A percentile compares a stretch with the other conserved stretches of the same genome.
Conservation (phyloP, 257 asterid genomes). For the Solanum peruvianum region DNA sequence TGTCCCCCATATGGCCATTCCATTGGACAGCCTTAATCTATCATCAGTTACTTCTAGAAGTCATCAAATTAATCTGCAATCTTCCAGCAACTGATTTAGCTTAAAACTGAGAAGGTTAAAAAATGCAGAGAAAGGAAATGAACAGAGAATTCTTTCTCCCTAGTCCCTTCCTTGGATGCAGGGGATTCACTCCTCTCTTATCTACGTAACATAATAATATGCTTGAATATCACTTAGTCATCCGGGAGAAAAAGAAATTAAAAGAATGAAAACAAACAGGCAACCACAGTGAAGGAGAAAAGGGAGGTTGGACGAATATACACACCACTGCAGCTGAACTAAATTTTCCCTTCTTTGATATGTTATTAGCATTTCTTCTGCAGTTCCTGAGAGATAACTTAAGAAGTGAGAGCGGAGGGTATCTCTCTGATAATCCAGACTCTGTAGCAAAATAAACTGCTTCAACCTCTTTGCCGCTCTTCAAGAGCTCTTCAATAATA, state of each 20-base stretch:
- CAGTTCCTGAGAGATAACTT: constrained; percentile 10
- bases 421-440: constrained; percentile 12
- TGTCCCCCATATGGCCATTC: background rate
- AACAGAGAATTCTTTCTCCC: background rate
- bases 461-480: constrained; percentile 14
- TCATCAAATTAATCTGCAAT: background rate
- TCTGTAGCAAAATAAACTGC: constrained; percentile 14
- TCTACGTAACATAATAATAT: background rate
- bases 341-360: constrained; percentile 7
- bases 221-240: background rate
- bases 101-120: background rate
- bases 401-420: constrained; percentile 8
- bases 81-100: background rate
- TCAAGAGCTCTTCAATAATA: constrained; percentile 16
- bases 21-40: background rate
- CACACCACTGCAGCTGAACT: constrained; percentile 15
- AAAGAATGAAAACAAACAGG: background rate
- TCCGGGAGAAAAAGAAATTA: background rate
- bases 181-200: background rate
- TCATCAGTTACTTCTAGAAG: background rate
- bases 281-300: background rate
- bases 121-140: background rate
- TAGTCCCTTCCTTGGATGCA: background rate
- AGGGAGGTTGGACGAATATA: background rate
- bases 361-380: constrained; percentile 5